Conservation (phyloP, 2,329 filamentous ascomycete genomes). For the Aspergillus viridinutans region DNA sequence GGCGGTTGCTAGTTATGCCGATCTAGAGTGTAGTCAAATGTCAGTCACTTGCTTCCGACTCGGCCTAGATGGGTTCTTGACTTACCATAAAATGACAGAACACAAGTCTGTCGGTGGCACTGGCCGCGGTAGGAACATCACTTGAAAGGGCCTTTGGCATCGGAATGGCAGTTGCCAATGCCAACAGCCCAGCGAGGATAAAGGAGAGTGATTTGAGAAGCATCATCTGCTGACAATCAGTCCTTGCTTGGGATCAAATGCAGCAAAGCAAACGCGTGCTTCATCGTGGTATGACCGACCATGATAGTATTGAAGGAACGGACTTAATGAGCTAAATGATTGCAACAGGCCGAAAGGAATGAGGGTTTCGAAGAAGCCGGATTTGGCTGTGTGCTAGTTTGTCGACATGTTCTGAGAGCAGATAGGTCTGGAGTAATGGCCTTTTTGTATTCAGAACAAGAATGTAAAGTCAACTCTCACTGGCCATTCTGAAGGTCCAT, state of each 20-base stretch:
- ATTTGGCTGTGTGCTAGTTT: neutral
- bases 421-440: neutral
- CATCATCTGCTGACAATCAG: constrained; percentile 5
- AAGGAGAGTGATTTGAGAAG: constrained; percentile 13
- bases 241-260: neutral
- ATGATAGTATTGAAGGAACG: neutral
- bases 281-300: neutral
- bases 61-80: neutral
- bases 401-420: neutral
- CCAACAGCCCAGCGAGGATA: constrained; percentile 13
- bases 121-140: constrained; percentile 1
- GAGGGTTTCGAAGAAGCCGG: neutral
- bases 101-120: constrained; percentile 27
- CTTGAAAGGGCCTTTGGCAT: neutral
- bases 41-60: neutral
- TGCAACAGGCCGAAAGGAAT: neutral
- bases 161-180: constrained; percentile 15
- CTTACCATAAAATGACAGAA: constrained; percentile 45
- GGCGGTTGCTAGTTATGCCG: constrained; percentile 44
- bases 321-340: neutral
- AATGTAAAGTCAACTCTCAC: neutral
- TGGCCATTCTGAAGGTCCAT: neutral
- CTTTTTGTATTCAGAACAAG: neutral
- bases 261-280: neutral
- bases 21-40: constrained; percentile 27